Evolutionary conservation across 768 basidiomycete genomes (phyloP), one percentile per base, ranked within the genome.

Genomic region (Tulasnella sp.): DNA sequence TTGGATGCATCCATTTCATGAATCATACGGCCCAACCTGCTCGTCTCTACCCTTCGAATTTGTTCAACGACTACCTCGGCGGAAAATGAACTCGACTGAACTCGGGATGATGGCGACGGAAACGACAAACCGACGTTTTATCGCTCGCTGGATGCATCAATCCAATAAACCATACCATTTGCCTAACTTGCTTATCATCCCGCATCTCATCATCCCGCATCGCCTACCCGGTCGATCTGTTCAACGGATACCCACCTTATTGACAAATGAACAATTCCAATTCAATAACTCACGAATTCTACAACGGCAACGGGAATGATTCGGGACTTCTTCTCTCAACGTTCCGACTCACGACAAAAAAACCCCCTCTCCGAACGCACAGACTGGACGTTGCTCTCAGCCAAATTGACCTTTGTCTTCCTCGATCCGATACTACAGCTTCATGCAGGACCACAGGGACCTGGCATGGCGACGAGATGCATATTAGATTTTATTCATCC

Each of bases 331-430:
- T 64, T 28, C 3, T 69, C 6, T 5, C 18, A 31, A 28, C 28
- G 64, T 31, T 28, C 64, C 54, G n/a, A 58, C 6, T 20, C 6
- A n/a, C n/a, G n/a, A n/a, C n/a, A 58, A 58, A 22, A n/a, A 58
- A 20, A 58, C 9, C 18, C 5, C 54, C 54, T 58, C 18, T 8
- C 54, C 24, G 9, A 22, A 31, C 40, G 64, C 77, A 37, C 85
- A 95, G 94, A 95, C 87, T 96, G 95, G 95, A 87, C 93, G 40
- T 87, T 96, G 82, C 89, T 96, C 83, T 91, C 92, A 24, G 85
- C 92, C 73, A 90, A 93, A 85, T 90, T 96, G 75, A 87, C 90
- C 76, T 95, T 95, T 86, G 90, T 96, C 81, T 95, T 94, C 86
- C 89, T 95, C 82, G 95, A 96, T 87, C 95, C 95, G 81, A 91